Evolutionary conservation across 2,329 filamentous ascomycete species (phyloP).

Genomic region (Microsporum audouinii): DNA sequence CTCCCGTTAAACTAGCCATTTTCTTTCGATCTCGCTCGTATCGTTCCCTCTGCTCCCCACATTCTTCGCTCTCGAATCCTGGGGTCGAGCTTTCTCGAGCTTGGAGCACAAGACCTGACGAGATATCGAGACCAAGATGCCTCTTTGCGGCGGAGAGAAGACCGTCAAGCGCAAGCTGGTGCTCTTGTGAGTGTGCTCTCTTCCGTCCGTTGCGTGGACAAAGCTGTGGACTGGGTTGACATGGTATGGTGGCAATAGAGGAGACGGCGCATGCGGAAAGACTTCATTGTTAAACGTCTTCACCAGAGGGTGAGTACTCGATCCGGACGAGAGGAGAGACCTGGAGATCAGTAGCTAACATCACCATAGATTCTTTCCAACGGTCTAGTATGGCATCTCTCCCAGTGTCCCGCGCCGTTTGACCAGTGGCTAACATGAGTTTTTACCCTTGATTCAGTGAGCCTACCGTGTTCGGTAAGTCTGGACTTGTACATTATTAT

Average conservation of each 20-base stretch:
- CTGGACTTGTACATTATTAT: background rate
- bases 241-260: slow-evolving; percentile 41
- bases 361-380: slow-evolving; percentile 71
- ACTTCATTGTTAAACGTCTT: slow-evolving; percentile 96
- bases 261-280: slow-evolving; percentile 94
- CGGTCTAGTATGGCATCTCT: slow-evolving; percentile 60
- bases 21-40: background rate
- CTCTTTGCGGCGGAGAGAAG: slow-evolving; percentile 59
- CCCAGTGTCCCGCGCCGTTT: slow-evolving; percentile 16
- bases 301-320: slow-evolving; percentile 66
- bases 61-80: background rate
- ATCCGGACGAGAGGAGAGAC: slow-evolving; percentile 3
- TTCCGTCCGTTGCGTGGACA: background rate
- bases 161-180: slow-evolving; percentile 94
- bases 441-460: slow-evolving; percentile 43
- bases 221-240: background rate
- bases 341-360: background rate
- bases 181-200: slow-evolving; percentile 52
- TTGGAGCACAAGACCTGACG: slow-evolving; percentile 6
- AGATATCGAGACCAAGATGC: slow-evolving; percentile 32
- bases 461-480: slow-evolving; percentile 73
- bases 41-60: background rate
- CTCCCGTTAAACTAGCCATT: background rate
- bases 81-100: background rate
- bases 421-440: slow-evolving; percentile 9